phyloP scores from a whole-genome alignment of 176 grass and related monocot genomes.

The Tillandsia leiboldiana region DNA sequence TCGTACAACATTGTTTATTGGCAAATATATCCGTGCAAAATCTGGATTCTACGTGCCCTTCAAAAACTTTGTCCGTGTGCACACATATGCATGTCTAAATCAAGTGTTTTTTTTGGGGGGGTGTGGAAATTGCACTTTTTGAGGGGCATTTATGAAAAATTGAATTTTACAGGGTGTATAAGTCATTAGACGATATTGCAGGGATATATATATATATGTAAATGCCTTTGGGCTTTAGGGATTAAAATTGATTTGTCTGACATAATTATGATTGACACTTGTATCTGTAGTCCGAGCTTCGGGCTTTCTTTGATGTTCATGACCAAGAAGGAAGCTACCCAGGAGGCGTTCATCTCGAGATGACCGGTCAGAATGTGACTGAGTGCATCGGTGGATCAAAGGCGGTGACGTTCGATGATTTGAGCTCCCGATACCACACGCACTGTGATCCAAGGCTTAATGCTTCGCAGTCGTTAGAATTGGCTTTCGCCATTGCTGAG shows the following conservation, averaged over 20 bases:
- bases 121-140: not conserved
- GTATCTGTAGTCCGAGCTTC: not conserved
- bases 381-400: conserved; percentile 12
- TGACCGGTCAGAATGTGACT: conserved; percentile 8
- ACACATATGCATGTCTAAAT: not conserved
- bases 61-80: too few relatives aligned
- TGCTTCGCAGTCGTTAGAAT: conserved; percentile 3
- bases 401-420: not conserved
- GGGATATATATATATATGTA: too few relatives aligned
- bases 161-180: too few relatives aligned
- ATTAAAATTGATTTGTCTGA: too few relatives aligned
- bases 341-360: conserved; percentile 9
- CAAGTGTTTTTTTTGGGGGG: not conserved
- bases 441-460: conserved; percentile 11
- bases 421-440: conserved; percentile 4
- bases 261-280: not conserved
- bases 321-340: conserved; percentile 1
- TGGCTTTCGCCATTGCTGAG: conserved; percentile 9
- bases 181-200: too few relatives aligned
- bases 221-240: too few relatives aligned
- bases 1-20: not conserved
- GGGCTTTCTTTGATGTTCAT: conserved; percentile 11
- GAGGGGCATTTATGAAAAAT: not conserved
- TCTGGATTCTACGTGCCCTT: too few relatives aligned
- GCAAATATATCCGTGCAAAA: too few relatives aligned